These are phyloP conservation scores for Tricladium varicosporioides DNA, from an alignment of 2,329 filamentous ascomycete genomes.

Conservation along the genomic window DNA sequence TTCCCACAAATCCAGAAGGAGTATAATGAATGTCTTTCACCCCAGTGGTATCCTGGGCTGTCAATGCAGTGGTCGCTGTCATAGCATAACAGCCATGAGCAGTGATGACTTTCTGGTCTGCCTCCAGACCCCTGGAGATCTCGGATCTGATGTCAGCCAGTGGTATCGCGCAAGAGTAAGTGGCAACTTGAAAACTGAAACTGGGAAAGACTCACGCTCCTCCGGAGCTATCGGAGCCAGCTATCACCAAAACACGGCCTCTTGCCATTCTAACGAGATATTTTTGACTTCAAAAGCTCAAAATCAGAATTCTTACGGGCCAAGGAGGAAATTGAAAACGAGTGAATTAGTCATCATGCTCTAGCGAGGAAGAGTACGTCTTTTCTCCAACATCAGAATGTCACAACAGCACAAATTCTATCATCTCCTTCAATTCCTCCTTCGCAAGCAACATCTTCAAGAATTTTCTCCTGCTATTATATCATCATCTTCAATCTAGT, in stretches of 20 bases:
- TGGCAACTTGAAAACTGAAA: slow-evolving; percentile 3
- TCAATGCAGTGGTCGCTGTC: slow-evolving; percentile 91
- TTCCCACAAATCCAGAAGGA: slow-evolving; percentile 74
- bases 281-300: too few relatives aligned
- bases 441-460: too few relatives aligned
- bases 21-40: slow-evolving; percentile 79
- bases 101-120: slow-evolving; percentile 91
- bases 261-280: slow-evolving; percentile 24
- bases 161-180: not conserved
- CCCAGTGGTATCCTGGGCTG: slow-evolving; percentile 90
- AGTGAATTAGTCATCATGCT: too few relatives aligned
- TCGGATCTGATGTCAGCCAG: slow-evolving; percentile 11
- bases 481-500: too few relatives aligned
- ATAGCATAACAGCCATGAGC: slow-evolving; percentile 94
- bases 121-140: slow-evolving; percentile 75
- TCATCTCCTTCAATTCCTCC: too few relatives aligned
- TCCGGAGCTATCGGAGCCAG: slow-evolving; percentile 72
- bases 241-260: slow-evolving; percentile 63
- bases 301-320: too few relatives aligned
- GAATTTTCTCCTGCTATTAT: too few relatives aligned
- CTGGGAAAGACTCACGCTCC: slow-evolving; percentile 59
- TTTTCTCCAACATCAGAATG: too few relatives aligned
- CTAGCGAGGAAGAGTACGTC: too few relatives aligned
- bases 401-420: too few relatives aligned
- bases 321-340: too few relatives aligned